Base-by-base conservation (phyloP, 371 early-diverging fungal species). In the Apophysomyces ossiformis region DNA sequence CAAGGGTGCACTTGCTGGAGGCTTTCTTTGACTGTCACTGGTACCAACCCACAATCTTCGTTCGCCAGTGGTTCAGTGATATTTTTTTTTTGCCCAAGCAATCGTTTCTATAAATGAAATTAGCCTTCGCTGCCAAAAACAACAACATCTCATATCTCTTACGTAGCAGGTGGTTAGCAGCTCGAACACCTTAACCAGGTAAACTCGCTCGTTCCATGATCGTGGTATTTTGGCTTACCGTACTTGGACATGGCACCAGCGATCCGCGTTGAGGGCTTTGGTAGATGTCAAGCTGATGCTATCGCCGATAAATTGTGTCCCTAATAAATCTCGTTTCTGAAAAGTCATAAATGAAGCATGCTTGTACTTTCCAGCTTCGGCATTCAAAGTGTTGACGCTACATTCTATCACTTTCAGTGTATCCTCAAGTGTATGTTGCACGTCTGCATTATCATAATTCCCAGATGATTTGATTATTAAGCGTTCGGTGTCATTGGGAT, bases 161-260 rank as follows among this genome's bases (percentile, higher is more conserved):
- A 67, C 68, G 15, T 59, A 37, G 45, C 61, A 56, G 1, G 43
- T 61, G n/a, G 46, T 15, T 15, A 61, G 7, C 15, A 67, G 38
- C 18, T 67, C 68, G 62, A 67, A 67, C 6, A 60, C 59, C 38
- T 67, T 58, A 13, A 63, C 16, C 68, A 58, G 36, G 37, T 67
- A 54, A 0, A 15, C 6, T 16, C 63, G 62, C 15, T 67, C 59
- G 7, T 37, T 38, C 68, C 63, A 67, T 9, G 57, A 32, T 36
- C 45, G 46, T 38, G 67, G 57, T 37, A 67, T 62, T 13, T 39
- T 45, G 9, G 62, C 43, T 0, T 63, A 62, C 4, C 68, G 56
- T 45, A 50, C 37, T 43, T 57, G 37, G 21, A 67, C 32, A 46
- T 47, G 47, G 9, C 58, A 35, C 41, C 60, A 67, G 13, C 26